Evolutionary conservation across 176 grass and related monocot species (phyloP), one percentile per base, ranked within the genome.

Genomic region (Oryza longistaminata): DNA sequence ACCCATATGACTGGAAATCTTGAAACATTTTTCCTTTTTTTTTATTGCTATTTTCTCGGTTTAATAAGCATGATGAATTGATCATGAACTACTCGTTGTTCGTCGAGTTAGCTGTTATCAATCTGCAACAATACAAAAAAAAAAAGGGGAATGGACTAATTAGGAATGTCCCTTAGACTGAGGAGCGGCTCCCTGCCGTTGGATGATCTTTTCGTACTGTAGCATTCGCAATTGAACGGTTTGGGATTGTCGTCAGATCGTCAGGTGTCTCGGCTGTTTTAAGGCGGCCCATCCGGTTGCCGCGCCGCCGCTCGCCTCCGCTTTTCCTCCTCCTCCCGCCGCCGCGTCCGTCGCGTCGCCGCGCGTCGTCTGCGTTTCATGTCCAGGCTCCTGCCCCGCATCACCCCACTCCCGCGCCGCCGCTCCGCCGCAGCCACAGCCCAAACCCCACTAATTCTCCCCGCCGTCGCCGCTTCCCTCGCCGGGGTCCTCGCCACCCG

Each of bases 401-500:
- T 91, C 71, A 87, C 45, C 21, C 81, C 53, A 4, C 76, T 78
- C 69, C 35, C 3, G n/a, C 66, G 1, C 75, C 67, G 35, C 71
- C 80, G 16, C 69, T 55, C 22, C 52, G 19, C 49, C 78, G 10
- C 42, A 69, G 2, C 53, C 29, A 27, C 8, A 17, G 5, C 50
- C 10, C 74, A 12, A 12, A 26, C 60, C 60, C 69, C 37, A 2
- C 4, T 31, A 0, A 9, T 82, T 73, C 0, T 78, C 24, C 73
- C 73, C 6, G 72, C 65, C 55, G 16, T 77, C 78, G 55, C 79
- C 42, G 79, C 74, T 17, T 82, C 79, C 53, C 78, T 90, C 73
- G 73, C 88, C 17, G 72, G 52, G 42, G 58, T 78, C 79, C 84
- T 90, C 84, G 58, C 88, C 74, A 21, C 79, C 48, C 80, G 84